Base-by-base conservation (phyloP, 106 monocot species). In the Allium fistulosum region DNA sequence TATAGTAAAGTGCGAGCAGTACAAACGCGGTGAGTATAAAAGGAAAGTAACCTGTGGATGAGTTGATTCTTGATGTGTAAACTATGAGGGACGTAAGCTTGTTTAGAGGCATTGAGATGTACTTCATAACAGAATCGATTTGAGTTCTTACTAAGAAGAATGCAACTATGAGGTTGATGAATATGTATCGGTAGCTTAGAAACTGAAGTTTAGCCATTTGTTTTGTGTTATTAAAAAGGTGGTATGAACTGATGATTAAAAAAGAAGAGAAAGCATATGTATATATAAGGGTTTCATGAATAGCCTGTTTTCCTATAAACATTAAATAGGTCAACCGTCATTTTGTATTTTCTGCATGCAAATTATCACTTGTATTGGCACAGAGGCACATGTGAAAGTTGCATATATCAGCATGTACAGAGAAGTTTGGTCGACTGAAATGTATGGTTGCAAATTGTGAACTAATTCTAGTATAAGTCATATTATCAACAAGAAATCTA, bases 1-100 rank as follows among this genome's bases (percentile, higher is more conserved):
- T 51, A 60, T 73, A 49, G 68, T 73, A 79, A 47, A 79, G 22
- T 27, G 72, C 50, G 53, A 65, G 17, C 9, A 69, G 62, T 16
- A 78, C 46, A 0, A 48, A 8, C 48, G 17, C 37, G 14, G 7
- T 15, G 63, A 63, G 14, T 0, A 48, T 16, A 2, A 63, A n/a
- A 9, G 12, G 60, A 18, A 69, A 60, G 56, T 69, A 49, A 10
- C 57, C 62, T 11, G 69, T 49, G 17, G 74, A 73, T 53, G 65
- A 72, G 53, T 9, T 67, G 17, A 17, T 71, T 71, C 7, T 75
- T 12, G 53, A 55, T 45, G 63, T 11, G 27, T 7, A 63, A 7
- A 18, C 46, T 15, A 15, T 1, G 63, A 11, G 26, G 11, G 28
- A 22, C 47, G 37, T 15, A 27, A 63, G 47, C 7, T 45, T 63